These are phyloP conservation scores for Rhizophagus sp. DNA, from an alignment of 192 early-diverging fungal species.

Conservation along the genomic window DNA sequence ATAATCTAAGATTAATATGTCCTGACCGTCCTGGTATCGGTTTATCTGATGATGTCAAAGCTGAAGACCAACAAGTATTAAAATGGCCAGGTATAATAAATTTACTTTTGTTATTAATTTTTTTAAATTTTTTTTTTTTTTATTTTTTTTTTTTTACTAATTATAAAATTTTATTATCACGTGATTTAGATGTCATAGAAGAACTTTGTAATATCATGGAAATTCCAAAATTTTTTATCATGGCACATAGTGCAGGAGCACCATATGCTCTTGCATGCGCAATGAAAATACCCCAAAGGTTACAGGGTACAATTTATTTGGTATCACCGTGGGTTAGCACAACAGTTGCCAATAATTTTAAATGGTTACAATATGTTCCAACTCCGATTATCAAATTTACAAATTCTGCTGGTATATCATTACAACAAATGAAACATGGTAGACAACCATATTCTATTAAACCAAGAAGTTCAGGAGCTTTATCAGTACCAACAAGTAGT, in stretches of 20 bases:
- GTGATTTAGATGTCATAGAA: conserved; percentile 41
- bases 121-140: too few species aligned
- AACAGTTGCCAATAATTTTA: conserved; percentile 43
- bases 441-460: conserved; percentile 36
- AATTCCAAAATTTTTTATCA: conserved; percentile 47
- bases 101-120: too few species aligned
- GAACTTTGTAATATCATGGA: conserved; percentile 45
- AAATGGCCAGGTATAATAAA: conserved; percentile 2
- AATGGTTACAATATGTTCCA: conserved; percentile 45
- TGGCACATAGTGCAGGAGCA: conserved; percentile 46
- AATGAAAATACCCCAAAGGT: conserved; percentile 36
- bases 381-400: conserved; percentile 39
- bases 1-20: conserved; percentile 44
- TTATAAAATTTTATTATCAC: conserved; percentile 27
- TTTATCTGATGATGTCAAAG: conserved; percentile 37
- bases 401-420: conserved; percentile 36
- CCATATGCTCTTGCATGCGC: conserved; percentile 48
- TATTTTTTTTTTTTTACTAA: too few species aligned
- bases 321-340: conserved; percentile 46
- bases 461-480: conserved; percentile 39
- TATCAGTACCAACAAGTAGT: conserved; percentile 34
- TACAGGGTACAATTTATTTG: conserved; percentile 45
- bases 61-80: conserved; percentile 35
- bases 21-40: conserved; percentile 46
- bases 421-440: conserved; percentile 24